A percentile compares a stretch with the other conserved stretches of the same genome.
Evolutionary conservation across 257 asterid species (phyloP).

Genomic region (Solanum lycopersicoides): DNA sequence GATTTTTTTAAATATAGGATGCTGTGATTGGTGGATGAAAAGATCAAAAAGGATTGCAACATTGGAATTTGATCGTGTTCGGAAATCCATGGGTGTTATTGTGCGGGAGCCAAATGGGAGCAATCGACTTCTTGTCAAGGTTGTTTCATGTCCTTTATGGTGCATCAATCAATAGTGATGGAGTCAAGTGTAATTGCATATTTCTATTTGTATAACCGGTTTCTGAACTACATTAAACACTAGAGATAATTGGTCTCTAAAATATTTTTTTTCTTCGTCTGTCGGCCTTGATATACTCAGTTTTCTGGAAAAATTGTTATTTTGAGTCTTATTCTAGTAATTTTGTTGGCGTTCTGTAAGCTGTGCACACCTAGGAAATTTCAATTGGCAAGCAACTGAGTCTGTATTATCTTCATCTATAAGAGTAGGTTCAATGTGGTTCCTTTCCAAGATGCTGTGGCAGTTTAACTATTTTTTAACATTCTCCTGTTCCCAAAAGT

Average conservation of each 20-base stretch:
- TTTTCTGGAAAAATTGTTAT: neutral
- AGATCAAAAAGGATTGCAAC: slow-evolving; percentile 61
- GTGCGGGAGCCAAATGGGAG: slow-evolving; percentile 42
- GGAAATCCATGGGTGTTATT: slow-evolving; percentile 87
- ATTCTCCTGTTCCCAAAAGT: neutral
- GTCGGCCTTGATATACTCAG: neutral
- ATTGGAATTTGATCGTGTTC: slow-evolving; percentile 78
- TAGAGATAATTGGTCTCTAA: neutral
- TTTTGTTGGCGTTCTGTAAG: neutral
- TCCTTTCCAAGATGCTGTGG: neutral
- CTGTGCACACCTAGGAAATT: neutral
- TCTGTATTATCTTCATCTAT: neutral
- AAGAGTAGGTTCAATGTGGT: neutral
- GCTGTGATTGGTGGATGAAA: slow-evolving; percentile 75
- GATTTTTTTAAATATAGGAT: neutral
- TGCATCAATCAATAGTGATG: neutral
- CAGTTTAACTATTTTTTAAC: neutral
- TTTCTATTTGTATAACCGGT: neutral
- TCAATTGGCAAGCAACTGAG: neutral
- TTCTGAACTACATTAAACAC: neutral
- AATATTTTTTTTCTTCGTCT: neutral
- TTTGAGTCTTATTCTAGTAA: neutral
- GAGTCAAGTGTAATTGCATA: neutral
- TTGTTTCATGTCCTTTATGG: slow-evolving; percentile 5
- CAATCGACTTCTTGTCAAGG: slow-evolving; percentile 91